Base-by-base conservation (phyloP, 371 early-diverging fungal genomes). In the Apophysomyces variabilis region DNA sequence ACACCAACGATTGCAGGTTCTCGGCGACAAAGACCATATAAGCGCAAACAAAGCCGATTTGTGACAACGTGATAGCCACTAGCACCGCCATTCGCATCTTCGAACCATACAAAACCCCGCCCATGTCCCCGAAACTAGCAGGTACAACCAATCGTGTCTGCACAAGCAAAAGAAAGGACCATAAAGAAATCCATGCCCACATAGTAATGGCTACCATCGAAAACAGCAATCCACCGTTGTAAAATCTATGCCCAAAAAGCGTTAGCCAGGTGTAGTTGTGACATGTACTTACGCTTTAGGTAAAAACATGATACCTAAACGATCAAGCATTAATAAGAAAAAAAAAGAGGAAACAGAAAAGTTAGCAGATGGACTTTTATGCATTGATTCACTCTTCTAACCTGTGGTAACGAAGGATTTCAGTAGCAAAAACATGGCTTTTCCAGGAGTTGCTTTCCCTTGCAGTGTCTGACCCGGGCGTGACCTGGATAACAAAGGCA, bases 401-500 rank as follows among this genome's bases (percentile, higher is more conserved):
- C 94, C 94, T 8, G 93, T 95, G 6, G 93, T 94, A 37, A 95
- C 91, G 84, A 95, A 95, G 1, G 93, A 92, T 74, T 95, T 95
- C 61, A 93, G 75, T 13, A 93, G 71, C 72, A 95, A 75, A 71
- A 94, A 94, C 67, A 93, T 92, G 35, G 93, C 92, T 73, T 93
- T 94, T 41, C 88, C 87, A 7, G 89, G 87, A 1, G 93, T 89
- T 0, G 89, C 88, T 37, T 90, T 91, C 36, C 91, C 92, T 57
- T 89, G 89, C 36, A 89, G 71, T 2, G 82, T 66, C 41, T 80
- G 76, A 38, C 78, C 78, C 5, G 76, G 80, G 35, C 82, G 68
- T 13, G 81, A 74, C 61, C 86, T 80, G 32, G 86, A 80, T 47
- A 87, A 67, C 45, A 90, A 68, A 11, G 90, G 90, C 61, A 85